Evolutionary conservation across 2,329 filamentous ascomycete genomes (phyloP), one percentile per base, ranked within the genome.

Genomic region (Cryphonectria naterciae): DNA sequence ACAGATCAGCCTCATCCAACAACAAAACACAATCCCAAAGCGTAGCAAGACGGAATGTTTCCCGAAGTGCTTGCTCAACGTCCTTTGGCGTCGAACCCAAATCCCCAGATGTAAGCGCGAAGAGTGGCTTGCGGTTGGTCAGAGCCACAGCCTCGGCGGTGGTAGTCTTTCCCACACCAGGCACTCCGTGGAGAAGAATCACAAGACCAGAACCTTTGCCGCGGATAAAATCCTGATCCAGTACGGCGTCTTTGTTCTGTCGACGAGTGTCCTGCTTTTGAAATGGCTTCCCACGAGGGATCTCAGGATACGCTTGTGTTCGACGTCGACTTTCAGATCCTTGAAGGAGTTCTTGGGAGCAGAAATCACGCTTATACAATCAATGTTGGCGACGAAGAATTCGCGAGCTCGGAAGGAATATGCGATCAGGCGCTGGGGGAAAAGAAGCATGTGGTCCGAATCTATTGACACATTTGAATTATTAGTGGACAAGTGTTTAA

Each of bases 171-270:
- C 68, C 68, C 2, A 69, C 62, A 35, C 63, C 68, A 13, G 63
- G 68, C 28, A 70, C 63, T 0, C 54, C 68, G 17, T 70, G 68
- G 7, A 70, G 63, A 22, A 70, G 63, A 15, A 70, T 62, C 25
- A 70, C 32, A n/a, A 70, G 52, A 3, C 68, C 68, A 19, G 63
- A 49, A 2, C 43, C 43, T 49, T 49, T 49, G 17, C 49, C 61
- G 19, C 61, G 69, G 17, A 71, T 68, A 17, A 71, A 71, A n/a
- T 71, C 65, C 49, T 71, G 69, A 25, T 71, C 69, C 32, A 70
- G 13, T 15, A 65, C 60, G 5, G 15, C 61, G 4, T 63, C 37
- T 28, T 63, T 63, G 17, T 63, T 63, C 39, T 63, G 37, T 35
- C 61, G 35, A 41, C 61, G 61, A 2, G 43, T 41, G 37, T 63